Percentiles rank a stretch among this genome's conserved stretches.
Conservation (phyloP, 805 yeast species). For the Novakomyces olei region DNA sequence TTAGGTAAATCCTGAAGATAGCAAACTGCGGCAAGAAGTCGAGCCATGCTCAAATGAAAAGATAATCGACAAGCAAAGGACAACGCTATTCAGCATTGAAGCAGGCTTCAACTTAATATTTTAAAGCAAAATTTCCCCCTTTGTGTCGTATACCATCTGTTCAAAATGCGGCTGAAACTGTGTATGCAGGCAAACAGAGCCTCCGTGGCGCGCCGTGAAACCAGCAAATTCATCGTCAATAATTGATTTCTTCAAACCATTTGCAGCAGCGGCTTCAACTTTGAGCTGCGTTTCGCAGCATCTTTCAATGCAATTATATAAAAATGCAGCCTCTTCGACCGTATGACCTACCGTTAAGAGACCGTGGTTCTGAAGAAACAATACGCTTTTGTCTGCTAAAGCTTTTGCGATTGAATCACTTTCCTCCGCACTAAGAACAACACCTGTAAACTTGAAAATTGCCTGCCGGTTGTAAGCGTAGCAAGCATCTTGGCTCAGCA, state of each 20-base stretch:
- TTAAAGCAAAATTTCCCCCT: too few species aligned
- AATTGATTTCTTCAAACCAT: conserved; percentile 21
- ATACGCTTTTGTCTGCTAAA: conserved; percentile 32
- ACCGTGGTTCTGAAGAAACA: conserved; percentile 53
- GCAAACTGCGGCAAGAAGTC: too few species aligned
- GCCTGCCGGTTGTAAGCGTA: conserved; percentile 40
- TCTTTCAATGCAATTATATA: conserved; percentile 41
- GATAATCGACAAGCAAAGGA: too few species aligned
- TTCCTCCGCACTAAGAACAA: conserved; percentile 45
- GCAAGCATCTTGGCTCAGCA: conserved; percentile 58
- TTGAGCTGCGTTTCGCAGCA: conserved; percentile 43
- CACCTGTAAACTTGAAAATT: conserved; percentile 57
- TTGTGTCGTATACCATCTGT: conserved; percentile 7
- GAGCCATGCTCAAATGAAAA: too few species aligned
- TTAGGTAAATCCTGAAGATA: too few species aligned
- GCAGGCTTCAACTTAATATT: too few species aligned
- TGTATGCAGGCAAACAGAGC: conserved; percentile 43
- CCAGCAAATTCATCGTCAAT: conserved; percentile 43
- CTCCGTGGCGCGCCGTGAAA: conserved; percentile 41
- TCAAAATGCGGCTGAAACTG: conserved; percentile 56
- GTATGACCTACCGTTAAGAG: conserved; percentile 45
- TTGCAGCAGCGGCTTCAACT: conserved; percentile 35
- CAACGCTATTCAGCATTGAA: too few species aligned
- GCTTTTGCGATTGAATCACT: conserved; percentile 40
- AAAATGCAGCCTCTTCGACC: conserved; percentile 52